These are phyloP conservation scores for Carex myosuroides DNA, from an alignment of 176 grass and related monocot species.

Conservation along the genomic window DNA sequence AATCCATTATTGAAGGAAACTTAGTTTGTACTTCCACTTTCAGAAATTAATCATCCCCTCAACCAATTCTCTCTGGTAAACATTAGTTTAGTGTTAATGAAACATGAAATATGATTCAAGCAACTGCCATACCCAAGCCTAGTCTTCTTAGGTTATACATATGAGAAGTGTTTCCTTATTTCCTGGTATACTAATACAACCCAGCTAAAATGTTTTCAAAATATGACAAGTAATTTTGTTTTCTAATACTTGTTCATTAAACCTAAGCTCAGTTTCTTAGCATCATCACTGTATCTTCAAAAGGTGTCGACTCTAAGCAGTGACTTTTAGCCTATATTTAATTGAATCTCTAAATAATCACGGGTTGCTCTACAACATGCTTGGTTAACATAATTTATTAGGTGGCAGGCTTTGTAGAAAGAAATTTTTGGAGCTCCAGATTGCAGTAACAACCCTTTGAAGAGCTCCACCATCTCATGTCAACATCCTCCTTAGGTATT, in stretches of 20 bases:
- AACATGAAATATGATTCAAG: background rate
- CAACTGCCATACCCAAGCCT: background rate
- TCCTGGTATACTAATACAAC: background rate
- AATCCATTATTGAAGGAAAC: background rate
- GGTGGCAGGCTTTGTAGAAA: slow-evolving; percentile 34
- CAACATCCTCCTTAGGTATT: slow-evolving; percentile 31
- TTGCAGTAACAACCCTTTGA: slow-evolving; percentile 37
- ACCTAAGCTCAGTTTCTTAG: background rate
- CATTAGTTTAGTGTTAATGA: background rate
- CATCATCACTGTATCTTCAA: background rate
- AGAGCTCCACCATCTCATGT: slow-evolving; percentile 41
- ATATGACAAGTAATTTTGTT: background rate
- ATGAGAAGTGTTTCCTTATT: too few relatives aligned
- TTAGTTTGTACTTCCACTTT: background rate
- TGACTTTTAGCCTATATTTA: background rate
- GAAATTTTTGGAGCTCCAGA: slow-evolving; percentile 56
- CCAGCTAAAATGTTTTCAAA: background rate
- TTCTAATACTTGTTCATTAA: background rate
- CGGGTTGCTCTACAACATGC: background rate
- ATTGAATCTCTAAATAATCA: too few relatives aligned
- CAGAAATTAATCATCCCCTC: background rate
- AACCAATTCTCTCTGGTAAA: background rate
- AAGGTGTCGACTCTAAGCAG: background rate
- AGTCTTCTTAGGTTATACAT: too few relatives aligned
- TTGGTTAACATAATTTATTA: slow-evolving; percentile 17